These are phyloP conservation scores for Macaranga tanarius DNA, from an alignment of 441 rosid species.

Conservation along the genomic window DNA sequence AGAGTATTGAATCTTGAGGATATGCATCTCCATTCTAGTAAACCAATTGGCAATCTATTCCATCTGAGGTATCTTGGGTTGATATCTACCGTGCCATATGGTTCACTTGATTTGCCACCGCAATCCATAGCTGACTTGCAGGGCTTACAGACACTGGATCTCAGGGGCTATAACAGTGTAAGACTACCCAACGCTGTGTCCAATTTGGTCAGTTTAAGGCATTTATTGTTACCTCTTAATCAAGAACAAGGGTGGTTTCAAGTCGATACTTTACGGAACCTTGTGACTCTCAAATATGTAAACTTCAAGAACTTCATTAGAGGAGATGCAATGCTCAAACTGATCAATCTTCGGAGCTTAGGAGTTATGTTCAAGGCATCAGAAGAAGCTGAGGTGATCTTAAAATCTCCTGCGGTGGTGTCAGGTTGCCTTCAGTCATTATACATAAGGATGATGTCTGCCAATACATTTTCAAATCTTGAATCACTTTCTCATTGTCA, in stretches of 20 bases:
- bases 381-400: background rate
- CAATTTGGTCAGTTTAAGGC: background rate
- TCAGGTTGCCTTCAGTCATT: background rate
- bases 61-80: slow-evolving; percentile 5
- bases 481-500: slow-evolving; percentile 6
- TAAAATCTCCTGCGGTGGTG: background rate
- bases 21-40: no score
- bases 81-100: background rate
- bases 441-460: background rate
- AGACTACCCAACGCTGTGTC: background rate
- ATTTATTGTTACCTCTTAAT: background rate
- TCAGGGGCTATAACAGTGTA: background rate
- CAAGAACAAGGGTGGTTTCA: no score
- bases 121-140: background rate
- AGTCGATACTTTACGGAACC: background rate
- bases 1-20: background rate
- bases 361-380: background rate
- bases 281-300: slow-evolving; percentile 2
- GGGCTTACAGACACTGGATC: background rate
- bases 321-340: background rate
- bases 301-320: background rate
- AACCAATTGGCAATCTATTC: background rate
- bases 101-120: background rate
- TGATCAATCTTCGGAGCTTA: slow-evolving; percentile 8
- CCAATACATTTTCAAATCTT: background rate